A percentile compares a stretch with the other conserved stretches of the same genome.
Conservation (phyloP, 805 yeast genomes). For the Jamesozyma jinghongensis region DNA sequence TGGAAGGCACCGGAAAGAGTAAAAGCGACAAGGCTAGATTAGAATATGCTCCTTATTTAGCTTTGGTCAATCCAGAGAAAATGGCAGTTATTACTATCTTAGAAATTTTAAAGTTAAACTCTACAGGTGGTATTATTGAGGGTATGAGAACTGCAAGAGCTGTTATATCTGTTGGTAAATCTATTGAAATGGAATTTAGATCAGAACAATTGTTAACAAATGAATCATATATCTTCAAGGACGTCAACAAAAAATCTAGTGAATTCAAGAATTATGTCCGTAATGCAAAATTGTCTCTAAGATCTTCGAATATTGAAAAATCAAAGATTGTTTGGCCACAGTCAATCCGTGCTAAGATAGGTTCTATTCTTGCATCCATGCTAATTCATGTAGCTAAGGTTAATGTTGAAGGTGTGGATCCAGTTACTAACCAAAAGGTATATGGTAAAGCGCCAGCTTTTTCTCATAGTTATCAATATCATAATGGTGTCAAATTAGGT, state of each 20-base stretch:
- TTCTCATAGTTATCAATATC: constrained; percentile 77
- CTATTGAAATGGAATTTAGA: constrained; percentile 76
- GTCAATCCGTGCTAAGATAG: constrained; percentile 57
- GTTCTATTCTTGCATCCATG: constrained; percentile 67
- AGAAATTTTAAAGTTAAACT: constrained; percentile 65
- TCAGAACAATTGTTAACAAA: constrained; percentile 54
- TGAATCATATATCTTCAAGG: constrained; percentile 48
- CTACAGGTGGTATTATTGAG: constrained; percentile 65
- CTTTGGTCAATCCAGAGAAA: constrained; percentile 66
- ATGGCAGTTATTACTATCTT: constrained; percentile 76
- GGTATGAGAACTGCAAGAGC: constrained; percentile 83
- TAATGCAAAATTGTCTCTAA: constrained; percentile 31
- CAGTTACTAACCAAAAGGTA: constrained; percentile 59
- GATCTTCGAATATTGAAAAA: constrained; percentile 31
- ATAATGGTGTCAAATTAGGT: constrained; percentile 72
- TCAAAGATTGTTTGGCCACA: constrained; percentile 45
- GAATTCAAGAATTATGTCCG: constrained; percentile 36
- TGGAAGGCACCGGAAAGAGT: constrained; percentile 7
- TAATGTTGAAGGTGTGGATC: constrained; percentile 71
- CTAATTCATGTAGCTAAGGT: constrained; percentile 77
- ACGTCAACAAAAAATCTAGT: constrained; percentile 40
- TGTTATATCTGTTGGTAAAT: constrained; percentile 70
- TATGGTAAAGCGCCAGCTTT: constrained; percentile 81
- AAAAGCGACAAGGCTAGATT: constrained; percentile 26
- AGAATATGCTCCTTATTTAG: constrained; percentile 68